Evolutionary conservation across 257 asterid genomes (phyloP).

Genomic region (Solanum sitiens): DNA sequence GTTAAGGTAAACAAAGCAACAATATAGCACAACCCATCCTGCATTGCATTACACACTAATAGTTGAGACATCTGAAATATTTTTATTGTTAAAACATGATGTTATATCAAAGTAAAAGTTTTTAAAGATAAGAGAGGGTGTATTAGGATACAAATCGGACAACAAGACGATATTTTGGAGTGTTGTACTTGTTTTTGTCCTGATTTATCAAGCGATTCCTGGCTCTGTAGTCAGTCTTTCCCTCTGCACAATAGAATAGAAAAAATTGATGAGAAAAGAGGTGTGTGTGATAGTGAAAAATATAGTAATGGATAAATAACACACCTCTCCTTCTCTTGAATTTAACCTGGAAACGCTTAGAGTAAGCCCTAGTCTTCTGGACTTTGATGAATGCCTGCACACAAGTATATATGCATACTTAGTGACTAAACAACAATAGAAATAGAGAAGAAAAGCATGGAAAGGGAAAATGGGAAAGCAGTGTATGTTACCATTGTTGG

Average conservation of each 20-base stretch:
- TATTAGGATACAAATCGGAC: constrained; percentile 67
- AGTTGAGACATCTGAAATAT: neutral
- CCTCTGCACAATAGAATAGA: constrained; percentile 31
- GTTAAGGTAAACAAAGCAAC: constrained; percentile 21
- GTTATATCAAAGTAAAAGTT: neutral
- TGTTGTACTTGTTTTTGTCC: constrained; percentile 80
- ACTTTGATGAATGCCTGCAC: constrained; percentile 41
- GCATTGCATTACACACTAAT: neutral
- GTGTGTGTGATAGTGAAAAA: neutral
- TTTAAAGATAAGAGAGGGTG: neutral
- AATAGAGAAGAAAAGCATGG: neutral
- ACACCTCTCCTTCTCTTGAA: constrained; percentile 69
- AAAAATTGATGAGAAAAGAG: neutral
- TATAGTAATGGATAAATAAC: neutral
- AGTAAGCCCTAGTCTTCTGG: constrained; percentile 51
- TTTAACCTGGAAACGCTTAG: constrained; percentile 63
- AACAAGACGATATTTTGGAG: constrained; percentile 68
- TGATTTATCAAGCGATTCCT: constrained; percentile 76
- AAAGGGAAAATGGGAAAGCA: neutral
- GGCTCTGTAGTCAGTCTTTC: constrained; percentile 81
- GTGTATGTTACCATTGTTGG: constrained; percentile 3
- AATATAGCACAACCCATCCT: neutral
- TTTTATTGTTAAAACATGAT: neutral
- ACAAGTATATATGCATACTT: no score
- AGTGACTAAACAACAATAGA: neutral